Base-by-base conservation (phyloP, 2,329 filamentous ascomycete species). In the Claviceps digitariae region DNA sequence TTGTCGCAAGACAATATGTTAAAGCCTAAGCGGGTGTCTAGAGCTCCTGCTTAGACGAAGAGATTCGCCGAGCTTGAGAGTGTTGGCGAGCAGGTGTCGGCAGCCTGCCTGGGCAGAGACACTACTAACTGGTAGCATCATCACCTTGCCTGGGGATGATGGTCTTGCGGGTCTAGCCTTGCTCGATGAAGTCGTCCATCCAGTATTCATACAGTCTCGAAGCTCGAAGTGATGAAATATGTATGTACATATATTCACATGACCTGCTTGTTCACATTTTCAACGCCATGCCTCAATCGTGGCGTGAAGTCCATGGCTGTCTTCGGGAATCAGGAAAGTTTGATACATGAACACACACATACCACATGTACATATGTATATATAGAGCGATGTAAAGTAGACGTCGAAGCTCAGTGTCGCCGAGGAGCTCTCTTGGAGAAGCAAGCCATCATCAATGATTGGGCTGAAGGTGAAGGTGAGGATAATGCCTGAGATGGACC, bases 1-100 rank as follows among this genome's bases (percentile, higher is more conserved):
- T 25, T 55, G 50, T 50, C 34, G 46, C 50, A 50, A 52, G 46
- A 48, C 46, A 52, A 43, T 45, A 43, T 43, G 25, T 34, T 27
- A 23, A 49, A 47, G 40, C 15, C 8, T 46, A 29, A 21, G 29
- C 31, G 21, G 50, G 41, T 21, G n/a, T 43, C 40, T 23, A 17
- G 40, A 44, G 25, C 21, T 34, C 15, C 27, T n/a, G 43, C 12
- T 34, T 51, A 20, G 43, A 46, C 29, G 5, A 27, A 38, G 43
- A 38, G 17, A 13, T 17, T 27, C 43, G 41, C 43, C 15, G 43
- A 38, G 21, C 31, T 29, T 41, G 48, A 29, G 36, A 29, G 36
- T 13, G 17, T 41, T 27, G 5, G 23, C 17, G 23, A 50, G 48
- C 17, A 23, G 12, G 10, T 36, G 20, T 8, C 8, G 27, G 27